Base-by-base conservation (phyloP, 192 early-diverging fungal species). In the Pilaira anomala region DNA sequence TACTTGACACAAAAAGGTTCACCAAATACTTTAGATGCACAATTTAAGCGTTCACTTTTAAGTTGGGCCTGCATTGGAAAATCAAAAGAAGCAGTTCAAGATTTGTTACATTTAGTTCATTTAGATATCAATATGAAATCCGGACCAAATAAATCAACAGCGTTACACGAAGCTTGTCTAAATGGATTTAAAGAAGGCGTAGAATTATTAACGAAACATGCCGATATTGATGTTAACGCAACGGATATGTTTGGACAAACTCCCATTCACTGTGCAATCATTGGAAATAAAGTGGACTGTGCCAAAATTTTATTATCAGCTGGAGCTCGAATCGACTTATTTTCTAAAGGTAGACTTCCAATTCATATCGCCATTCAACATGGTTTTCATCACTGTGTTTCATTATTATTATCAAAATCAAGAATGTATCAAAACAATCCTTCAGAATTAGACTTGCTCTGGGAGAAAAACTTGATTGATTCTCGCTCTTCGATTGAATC, bases 331-430 rank as follows among this genome's bases (percentile, higher is more conserved):
- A 36, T 62, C 6, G 60, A 67, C 30, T 6, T 66, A 25, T 57
- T 62, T 26, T 18, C n/a, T 16, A n/a, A 36, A 7, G 70, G 65
- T 11, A 56, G 41, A 21, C 39, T 61, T 18, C 63, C 70, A 11
- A 46, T 72, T 16, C 63, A 65, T 22, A 28, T 66, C 3, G 70
- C 70, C 8, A 48, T 66, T 42, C 52, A 56, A 21, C n/a, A 60
- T 21, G 39, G 65, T 6, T 44, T 62, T 56, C 16, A 61, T n/a
- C 59, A 66, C 1, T 59, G 56, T 39, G 33, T 72, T 12, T 33
- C 44, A 1, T 26, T 72, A 12, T 9, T 72, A 12, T 45, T 66
- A 36, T 30, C 60, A 11, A 29, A 61, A 12, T 13, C 26, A 36
- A 21, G 59, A 25, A 54, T 45, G n/a, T 45, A 45, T 9, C 41